Base-by-base conservation (phyloP, 2,329 filamentous ascomycete genomes). In the Monosporascus cannonballus region DNA sequence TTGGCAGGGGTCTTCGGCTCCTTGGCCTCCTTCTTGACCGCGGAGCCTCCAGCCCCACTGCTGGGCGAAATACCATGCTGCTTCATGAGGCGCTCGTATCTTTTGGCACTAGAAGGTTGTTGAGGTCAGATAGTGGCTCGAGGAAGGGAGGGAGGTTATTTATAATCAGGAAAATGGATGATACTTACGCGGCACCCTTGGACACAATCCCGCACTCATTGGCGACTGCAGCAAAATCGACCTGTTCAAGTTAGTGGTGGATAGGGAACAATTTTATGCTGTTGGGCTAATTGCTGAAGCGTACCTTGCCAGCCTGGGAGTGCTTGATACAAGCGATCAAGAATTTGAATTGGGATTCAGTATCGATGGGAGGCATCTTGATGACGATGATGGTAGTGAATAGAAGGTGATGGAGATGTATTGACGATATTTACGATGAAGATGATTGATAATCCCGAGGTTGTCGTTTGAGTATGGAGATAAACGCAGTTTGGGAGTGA, bases 131-230 rank as follows among this genome's bases (percentile, higher is more conserved):
- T 18, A 20, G 22, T 22, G 20, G 7, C 49, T 52, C 2, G 38
- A 20, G 48, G 47, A 25, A 41, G 22, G 30, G 41, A 8, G 37
- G 37, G 22, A 53, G 17, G n/a, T 6, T 48, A 17, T 24, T 7
- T 30, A 4, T 18, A 6, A 34, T 34, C 11, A 20, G 37, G 34
- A 36, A 36, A 36, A 5, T 46, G 1, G 22, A 24, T 14, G n/a
- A 9, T 18, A 79, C 85, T 76, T 77, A 89, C 86, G 85, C 86
- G 22, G 86, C 86, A 15, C 79, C 84, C 69, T 86, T 87, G 67
- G 71, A 75, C 36, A 85, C 75, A 38, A 89, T 86, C 22, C 67
- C 70, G 42, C 84, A 81, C 60, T 88, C 84, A 17, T 75, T 71
- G 11, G 83, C 83, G n/a, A 90, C 86, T 48, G 76, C 74, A 6